Conservation (phyloP, 768 basidiomycete genomes). For the Paxillus rubicundulus region DNA sequence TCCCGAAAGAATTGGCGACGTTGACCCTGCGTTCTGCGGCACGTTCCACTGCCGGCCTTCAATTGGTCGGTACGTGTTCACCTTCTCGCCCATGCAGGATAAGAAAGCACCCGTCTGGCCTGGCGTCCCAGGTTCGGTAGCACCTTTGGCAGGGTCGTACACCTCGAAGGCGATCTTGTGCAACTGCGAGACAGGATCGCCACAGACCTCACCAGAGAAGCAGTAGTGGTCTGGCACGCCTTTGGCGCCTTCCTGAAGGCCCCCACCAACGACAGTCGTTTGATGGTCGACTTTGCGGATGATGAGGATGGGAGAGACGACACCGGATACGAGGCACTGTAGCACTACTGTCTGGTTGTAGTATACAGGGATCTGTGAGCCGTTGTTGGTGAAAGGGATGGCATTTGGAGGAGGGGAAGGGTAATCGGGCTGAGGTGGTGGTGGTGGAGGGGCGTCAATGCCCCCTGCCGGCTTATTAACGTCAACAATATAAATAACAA, state of each 20-base stretch:
- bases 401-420: slow-evolving; percentile 91
- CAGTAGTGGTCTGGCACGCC: slow-evolving; percentile 83
- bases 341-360: slow-evolving; percentile 97
- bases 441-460: slow-evolving; percentile 74
- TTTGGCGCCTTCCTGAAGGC: slow-evolving; percentile 85
- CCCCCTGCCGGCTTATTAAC: slow-evolving; percentile 79
- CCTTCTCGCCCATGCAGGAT: slow-evolving; percentile 91
- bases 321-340: slow-evolving; percentile 91
- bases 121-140: slow-evolving; percentile 75
- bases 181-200: slow-evolving; percentile 92
- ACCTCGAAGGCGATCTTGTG: slow-evolving; percentile 97
- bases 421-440: slow-evolving; percentile 84
- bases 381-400: slow-evolving; percentile 79
- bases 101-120: slow-evolving; percentile 80
- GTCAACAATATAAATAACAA: slow-evolving; percentile 97
- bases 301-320: slow-evolving; percentile 89
- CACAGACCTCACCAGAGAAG: slow-evolving; percentile 80
- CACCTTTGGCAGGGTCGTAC: slow-evolving; percentile 64
- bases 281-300: slow-evolving; percentile 92
- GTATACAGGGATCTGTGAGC: slow-evolving; percentile 85
- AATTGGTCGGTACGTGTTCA: slow-evolving; percentile 84
- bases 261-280: slow-evolving; percentile 86
- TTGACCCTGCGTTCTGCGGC: slow-evolving; percentile 41
- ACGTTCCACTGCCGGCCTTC: slow-evolving; percentile 80
- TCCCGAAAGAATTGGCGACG: slow-evolving; percentile 60